These are phyloP conservation scores for Gaeumannomyces tritici DNA, from an alignment of 2,329 filamentous ascomycete species.

Conservation along the genomic window DNA sequence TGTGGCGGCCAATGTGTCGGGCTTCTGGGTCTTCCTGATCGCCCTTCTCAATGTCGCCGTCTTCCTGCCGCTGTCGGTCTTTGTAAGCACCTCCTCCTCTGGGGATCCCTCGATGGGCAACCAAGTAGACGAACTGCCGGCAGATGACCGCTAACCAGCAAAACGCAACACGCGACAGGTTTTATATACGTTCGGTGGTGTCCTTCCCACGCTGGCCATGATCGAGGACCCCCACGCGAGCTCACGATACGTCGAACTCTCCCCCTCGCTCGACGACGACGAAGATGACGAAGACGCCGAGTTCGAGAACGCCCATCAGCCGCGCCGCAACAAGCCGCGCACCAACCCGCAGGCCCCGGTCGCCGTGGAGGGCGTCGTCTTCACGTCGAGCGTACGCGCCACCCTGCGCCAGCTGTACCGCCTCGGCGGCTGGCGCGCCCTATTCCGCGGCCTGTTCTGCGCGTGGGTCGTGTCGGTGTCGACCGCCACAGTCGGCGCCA, in stretches of 20 bases:
- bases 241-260: constrained; percentile 42
- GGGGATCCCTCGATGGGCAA: background rate
- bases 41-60: background rate
- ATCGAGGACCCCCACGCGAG: constrained; percentile 45
- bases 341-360: constrained; percentile 19
- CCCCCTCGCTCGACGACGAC: constrained; percentile 21
- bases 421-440: constrained; percentile 52
- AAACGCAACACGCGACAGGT: constrained; percentile 22
- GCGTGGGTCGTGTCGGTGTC: constrained; percentile 27
- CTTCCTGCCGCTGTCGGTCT: background rate
- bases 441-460: constrained; percentile 59
- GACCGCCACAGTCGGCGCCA: constrained; percentile 23
- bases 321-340: constrained; percentile 22
- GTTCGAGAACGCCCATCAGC: constrained; percentile 13
- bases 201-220: constrained; percentile 47
- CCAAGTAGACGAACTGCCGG: no score
- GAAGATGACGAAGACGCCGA: constrained; percentile 16
- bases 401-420: constrained; percentile 47
- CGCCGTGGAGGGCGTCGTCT: constrained; percentile 14
- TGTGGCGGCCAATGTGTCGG: background rate
- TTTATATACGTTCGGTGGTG: constrained; percentile 36
- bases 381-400: constrained; percentile 41
- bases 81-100: background rate
- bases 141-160: constrained; percentile 7
- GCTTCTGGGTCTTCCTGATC: background rate